phyloP scores from a whole-genome alignment of 2,329 filamentous ascomycete genomes.

The Plenodomus biglobosus region DNA sequence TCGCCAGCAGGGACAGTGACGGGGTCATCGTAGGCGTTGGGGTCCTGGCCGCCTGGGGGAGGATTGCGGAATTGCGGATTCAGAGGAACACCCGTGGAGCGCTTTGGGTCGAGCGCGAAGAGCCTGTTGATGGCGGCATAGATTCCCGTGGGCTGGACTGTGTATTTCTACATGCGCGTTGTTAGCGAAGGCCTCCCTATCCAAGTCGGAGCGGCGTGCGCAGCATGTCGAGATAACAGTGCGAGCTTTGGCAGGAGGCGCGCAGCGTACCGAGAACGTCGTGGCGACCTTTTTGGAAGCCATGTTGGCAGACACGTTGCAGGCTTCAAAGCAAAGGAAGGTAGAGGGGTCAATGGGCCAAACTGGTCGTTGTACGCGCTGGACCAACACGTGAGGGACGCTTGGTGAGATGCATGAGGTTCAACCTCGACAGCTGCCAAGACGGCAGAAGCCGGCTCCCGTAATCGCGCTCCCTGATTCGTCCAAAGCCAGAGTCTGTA shows the following conservation, averaged over 20 bases:
- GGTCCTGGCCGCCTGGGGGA: slow-evolving; percentile 71
- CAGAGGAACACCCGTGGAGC: slow-evolving; percentile 87
- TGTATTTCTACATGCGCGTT: slow-evolving; percentile 75
- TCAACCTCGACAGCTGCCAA: slow-evolving; percentile 26
- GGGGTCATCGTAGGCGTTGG: slow-evolving; percentile 74
- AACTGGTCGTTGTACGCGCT: slow-evolving; percentile 18
- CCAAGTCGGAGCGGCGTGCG: slow-evolving; percentile 7
- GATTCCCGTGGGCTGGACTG: slow-evolving; percentile 82
- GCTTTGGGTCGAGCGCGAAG: slow-evolving; percentile 79
- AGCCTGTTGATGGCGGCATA: slow-evolving; percentile 81
- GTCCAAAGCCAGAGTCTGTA: too few relatives aligned
- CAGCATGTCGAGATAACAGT: slow-evolving; percentile 3
- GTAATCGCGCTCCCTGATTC: slow-evolving; percentile 20
- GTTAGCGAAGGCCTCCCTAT: slow-evolving; percentile 14
- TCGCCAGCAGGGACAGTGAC: slow-evolving; percentile 82
- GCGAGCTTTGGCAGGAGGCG: slow-evolving; percentile 3
- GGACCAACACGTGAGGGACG: slow-evolving; percentile 22
- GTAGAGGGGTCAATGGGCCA: slow-evolving; percentile 28
- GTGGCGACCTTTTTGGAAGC: slow-evolving; percentile 36
- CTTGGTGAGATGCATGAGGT: slow-evolving; percentile 25
- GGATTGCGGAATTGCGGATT: slow-evolving; percentile 93
- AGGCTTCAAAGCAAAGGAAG: slow-evolving; percentile 16
- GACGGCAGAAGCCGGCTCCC: slow-evolving; percentile 20
- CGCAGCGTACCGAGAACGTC: slow-evolving; percentile 31
- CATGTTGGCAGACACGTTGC: slow-evolving; percentile 23